A percentile compares a stretch with the other conserved stretches of the same genome.
Evolutionary conservation across 1,284 basidiomycete species (phyloP).

Genomic region (Pseudozyma flocculosa): DNA sequence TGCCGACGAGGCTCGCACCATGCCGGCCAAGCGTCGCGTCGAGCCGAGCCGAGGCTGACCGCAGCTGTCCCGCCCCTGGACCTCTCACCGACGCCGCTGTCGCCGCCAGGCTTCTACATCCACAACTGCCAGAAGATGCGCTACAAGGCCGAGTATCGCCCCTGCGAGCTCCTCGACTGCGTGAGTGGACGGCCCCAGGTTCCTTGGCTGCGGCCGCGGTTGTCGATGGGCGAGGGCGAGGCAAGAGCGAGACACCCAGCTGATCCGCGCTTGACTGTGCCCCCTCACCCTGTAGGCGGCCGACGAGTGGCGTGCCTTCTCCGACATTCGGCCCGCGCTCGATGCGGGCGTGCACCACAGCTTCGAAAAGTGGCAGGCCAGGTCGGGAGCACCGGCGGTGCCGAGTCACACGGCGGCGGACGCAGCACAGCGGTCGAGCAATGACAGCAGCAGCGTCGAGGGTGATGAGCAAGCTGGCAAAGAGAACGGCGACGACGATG

Average conservation of each 20-base stretch:
- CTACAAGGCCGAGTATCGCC: constrained; percentile 90
- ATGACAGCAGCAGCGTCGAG: too few species aligned
- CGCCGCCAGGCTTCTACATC: constrained; percentile 42
- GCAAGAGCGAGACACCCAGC: too few species aligned
- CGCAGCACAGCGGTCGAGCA: too few species aligned
- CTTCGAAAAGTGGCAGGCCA: constrained; percentile 2
- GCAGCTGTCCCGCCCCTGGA: too few species aligned
- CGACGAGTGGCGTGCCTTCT: constrained; percentile 15
- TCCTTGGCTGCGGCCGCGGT: background rate
- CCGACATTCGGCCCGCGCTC: constrained; percentile 5
- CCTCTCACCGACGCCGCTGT: too few species aligned
- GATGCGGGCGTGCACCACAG: constrained; percentile 10
- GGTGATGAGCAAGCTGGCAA: background rate
- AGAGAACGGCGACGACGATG: constrained; percentile 31
- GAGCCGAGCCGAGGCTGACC: too few species aligned
- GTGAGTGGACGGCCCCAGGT: background rate
- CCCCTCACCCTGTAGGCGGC: constrained; percentile 2
- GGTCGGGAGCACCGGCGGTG: background rate
- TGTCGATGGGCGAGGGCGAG: too few species aligned
- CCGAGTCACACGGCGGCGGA: background rate
- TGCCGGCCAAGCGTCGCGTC: too few species aligned
- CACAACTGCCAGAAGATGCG: constrained; percentile 81
- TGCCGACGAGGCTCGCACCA: background rate
- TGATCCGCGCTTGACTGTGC: constrained; percentile 60
- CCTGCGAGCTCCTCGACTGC: constrained; percentile 78